phyloP scores from a whole-genome alignment of 768 basidiomycete genomes.

The Tylopilus balloui region DNA sequence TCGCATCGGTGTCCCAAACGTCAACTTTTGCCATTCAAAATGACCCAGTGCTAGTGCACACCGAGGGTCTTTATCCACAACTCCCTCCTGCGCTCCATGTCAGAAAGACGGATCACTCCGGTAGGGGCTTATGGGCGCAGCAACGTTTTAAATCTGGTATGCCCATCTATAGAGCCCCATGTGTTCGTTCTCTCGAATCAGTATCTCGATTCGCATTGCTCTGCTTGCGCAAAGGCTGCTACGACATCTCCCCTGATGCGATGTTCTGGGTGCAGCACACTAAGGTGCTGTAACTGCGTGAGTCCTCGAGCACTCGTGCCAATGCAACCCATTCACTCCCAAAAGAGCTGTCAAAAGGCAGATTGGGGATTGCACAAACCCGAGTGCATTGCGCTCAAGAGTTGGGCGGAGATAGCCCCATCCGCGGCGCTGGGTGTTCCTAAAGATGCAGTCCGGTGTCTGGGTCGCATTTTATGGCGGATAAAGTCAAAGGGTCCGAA shows the following conservation, averaged over 20 bases:
- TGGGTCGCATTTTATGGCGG: slow-evolving; percentile 72
- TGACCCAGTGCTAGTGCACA: slow-evolving; percentile 3
- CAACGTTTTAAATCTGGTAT: slow-evolving; percentile 36
- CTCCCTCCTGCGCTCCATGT: slow-evolving; percentile 43
- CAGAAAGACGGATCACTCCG: slow-evolving; percentile 32
- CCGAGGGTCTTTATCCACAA: slow-evolving; percentile 17
- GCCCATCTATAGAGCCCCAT: slow-evolving; percentile 53
- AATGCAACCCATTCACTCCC: background rate
- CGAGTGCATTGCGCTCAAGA: slow-evolving; percentile 70
- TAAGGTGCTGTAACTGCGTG: slow-evolving; percentile 77
- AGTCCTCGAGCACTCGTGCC: slow-evolving; percentile 19
- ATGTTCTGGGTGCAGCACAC: slow-evolving; percentile 66
- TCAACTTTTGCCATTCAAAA: slow-evolving; percentile 2
- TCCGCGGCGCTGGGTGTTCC: slow-evolving; percentile 50
- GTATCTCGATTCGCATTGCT: slow-evolving; percentile 62
- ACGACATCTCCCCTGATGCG: slow-evolving; percentile 46
- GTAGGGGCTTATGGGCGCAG: slow-evolving; percentile 46
- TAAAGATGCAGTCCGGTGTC: slow-evolving; percentile 72
- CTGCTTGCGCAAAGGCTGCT: slow-evolving; percentile 52
- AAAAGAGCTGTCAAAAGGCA: slow-evolving; percentile 59
- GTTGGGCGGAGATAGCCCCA: slow-evolving; percentile 50
- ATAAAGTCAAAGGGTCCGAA: slow-evolving; percentile 50
- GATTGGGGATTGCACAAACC: slow-evolving; percentile 75
- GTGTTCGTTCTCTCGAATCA: slow-evolving; percentile 60
- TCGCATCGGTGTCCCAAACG: slow-evolving; percentile 21